A percentile compares a stretch with the other conserved stretches of the same genome.
phyloP scores from a whole-genome alignment of 192 early-diverging fungal genomes.

The Chytriomyces sp. region DNA sequence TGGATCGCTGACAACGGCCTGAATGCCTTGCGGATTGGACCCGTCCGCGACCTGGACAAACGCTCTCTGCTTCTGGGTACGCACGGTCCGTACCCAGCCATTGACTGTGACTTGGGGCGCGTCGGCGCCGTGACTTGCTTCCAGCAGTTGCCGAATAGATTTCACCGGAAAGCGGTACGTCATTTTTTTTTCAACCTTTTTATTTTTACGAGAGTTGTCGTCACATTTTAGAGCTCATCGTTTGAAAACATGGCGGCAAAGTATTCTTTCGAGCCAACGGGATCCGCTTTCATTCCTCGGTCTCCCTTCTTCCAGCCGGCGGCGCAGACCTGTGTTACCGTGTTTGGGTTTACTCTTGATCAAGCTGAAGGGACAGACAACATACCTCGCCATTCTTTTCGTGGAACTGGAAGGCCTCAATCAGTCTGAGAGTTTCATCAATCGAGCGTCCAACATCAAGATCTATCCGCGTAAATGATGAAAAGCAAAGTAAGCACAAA shows the following conservation, averaged over 20 bases:
- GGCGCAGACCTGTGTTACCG: background rate
- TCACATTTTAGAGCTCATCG: conserved; percentile 20
- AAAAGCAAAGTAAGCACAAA: conserved; percentile 83
- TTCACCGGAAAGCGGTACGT: conserved; percentile 17
- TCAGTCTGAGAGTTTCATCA: conserved; percentile 85
- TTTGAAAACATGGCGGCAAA: conserved; percentile 49
- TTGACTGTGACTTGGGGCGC: conserved; percentile 52
- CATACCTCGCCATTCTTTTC: conserved; percentile 71
- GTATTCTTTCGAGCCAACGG: conserved; percentile 70
- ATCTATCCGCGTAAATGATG: conserved; percentile 59
- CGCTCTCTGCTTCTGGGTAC: conserved; percentile 75
- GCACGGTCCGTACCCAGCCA: conserved; percentile 86
- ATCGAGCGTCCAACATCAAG: conserved; percentile 54
- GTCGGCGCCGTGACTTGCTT: background rate
- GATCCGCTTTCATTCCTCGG: conserved; percentile 74
- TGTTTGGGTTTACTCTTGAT: background rate
- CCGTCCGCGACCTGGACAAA: conserved; percentile 85
- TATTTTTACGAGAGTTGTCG: background rate
- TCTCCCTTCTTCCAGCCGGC: conserved; percentile 80
- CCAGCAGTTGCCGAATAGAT: background rate
- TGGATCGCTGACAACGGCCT: conserved; percentile 60
- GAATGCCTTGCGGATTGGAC: conserved; percentile 70
- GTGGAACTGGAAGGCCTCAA: conserved; percentile 92
- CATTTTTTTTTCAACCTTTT: no score
- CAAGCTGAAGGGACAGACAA: background rate